Conservation (phyloP, 768 basidiomycete genomes). For the Leccinum longicurvipes region DNA sequence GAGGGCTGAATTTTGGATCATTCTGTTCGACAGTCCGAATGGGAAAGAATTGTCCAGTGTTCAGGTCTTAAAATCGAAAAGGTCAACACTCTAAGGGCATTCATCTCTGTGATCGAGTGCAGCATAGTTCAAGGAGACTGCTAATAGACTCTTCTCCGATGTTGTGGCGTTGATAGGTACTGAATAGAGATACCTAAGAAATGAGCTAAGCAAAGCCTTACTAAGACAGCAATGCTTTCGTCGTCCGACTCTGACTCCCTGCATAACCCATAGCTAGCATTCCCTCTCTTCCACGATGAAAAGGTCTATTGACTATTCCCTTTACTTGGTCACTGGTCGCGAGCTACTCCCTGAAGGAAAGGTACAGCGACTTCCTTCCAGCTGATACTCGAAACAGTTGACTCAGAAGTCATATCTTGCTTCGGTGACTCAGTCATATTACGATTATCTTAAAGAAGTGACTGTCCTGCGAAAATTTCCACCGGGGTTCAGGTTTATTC, state of each 20-base stretch:
- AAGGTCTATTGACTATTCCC: slow-evolving; percentile 51
- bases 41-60: background rate
- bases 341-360: slow-evolving; percentile 72
- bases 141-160: background rate
- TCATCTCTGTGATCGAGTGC: slow-evolving; percentile 2
- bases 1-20: background rate
- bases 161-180: background rate
- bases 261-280: no score
- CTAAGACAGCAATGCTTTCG: no score
- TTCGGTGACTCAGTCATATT: slow-evolving; percentile 51
- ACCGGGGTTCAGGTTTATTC: slow-evolving; percentile 38
- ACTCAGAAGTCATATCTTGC: slow-evolving; percentile 1
- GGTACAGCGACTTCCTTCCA: slow-evolving; percentile 37
- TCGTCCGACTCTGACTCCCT: no score
- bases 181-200: background rate
- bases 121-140: background rate
- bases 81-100: background rate
- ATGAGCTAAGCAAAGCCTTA: no score
- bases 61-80: background rate
- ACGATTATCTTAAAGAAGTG: slow-evolving; percentile 47
- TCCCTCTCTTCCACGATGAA: slow-evolving; percentile 1
- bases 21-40: background rate
- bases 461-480: background rate
- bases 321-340: slow-evolving; percentile 88
- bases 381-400: background rate